Evolutionary conservation across 257 asterid species (phyloP).

Genomic region (Solanum chaucha): DNA sequence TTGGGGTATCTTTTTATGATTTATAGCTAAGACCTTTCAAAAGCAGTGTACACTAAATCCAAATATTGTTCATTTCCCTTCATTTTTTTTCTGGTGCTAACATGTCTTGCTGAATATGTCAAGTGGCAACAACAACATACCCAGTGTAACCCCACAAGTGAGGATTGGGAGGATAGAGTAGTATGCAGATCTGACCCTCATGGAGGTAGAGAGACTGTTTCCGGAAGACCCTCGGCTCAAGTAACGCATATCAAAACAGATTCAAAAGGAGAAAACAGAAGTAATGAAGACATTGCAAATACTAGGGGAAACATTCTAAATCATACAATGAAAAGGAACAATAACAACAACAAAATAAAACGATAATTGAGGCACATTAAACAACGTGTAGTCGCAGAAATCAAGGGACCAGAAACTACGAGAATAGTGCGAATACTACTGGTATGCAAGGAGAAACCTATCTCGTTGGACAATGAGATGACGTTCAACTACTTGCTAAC

Average conservation of each 20-base stretch:
- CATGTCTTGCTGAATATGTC: background rate
- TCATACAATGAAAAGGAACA: background rate
- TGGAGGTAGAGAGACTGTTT: background rate
- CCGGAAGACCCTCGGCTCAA: background rate
- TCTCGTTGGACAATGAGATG: background rate
- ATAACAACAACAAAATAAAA: background rate
- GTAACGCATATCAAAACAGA: background rate
- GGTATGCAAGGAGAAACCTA: background rate
- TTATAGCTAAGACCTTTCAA: background rate
- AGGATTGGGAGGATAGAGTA: background rate
- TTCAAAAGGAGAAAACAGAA: background rate
- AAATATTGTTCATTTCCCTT: background rate
- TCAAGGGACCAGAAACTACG: background rate
- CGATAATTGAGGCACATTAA: background rate
- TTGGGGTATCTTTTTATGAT: background rate
- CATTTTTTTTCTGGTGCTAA: background rate
- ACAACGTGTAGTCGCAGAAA: background rate
- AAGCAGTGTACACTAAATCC: background rate
- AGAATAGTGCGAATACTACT: background rate
- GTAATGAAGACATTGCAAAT: background rate
- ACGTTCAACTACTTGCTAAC: background rate
- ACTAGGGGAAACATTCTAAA: background rate
- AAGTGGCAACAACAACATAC: background rate
- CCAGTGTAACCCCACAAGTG: background rate
- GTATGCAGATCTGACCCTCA: background rate